phyloP scores from a whole-genome alignment of 2,329 filamentous ascomycete species.

The Elsinoe necatrix region DNA sequence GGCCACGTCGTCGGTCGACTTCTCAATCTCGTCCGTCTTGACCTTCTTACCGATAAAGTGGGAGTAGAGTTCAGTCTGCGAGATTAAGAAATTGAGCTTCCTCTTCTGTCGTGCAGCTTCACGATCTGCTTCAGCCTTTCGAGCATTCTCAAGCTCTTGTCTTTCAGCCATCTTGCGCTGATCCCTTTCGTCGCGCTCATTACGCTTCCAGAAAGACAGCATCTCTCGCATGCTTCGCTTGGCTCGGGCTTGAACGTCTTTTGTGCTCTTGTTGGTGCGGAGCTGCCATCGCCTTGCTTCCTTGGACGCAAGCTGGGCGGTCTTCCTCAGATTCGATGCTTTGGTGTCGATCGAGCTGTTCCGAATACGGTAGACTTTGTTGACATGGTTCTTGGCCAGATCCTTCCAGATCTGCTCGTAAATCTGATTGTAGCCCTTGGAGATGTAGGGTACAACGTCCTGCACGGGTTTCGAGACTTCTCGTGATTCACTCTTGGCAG shows the following conservation, averaged over 20 bases:
- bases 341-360: conserved; percentile 77
- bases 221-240: conserved; percentile 99
- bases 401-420: conserved; percentile 98
- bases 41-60: conserved; percentile 99
- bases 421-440: conserved; percentile 81
- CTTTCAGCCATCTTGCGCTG: conserved; percentile 87
- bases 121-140: conserved; percentile 92
- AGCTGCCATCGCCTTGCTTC: conserved; percentile 96
- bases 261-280: conserved; percentile 95
- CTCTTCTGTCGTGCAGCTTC: conserved; percentile 96
- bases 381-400: conserved; percentile 84
- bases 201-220: conserved; percentile 99
- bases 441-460: conserved; percentile 55
- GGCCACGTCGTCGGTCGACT: conserved; percentile 72
- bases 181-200: conserved; percentile 94
- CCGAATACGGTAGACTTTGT: conserved; percentile 84
- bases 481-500: conserved; percentile 39
- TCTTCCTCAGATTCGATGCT: conserved; percentile 95
- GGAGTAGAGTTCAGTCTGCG: conserved; percentile 95
- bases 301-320: conserved; percentile 89
- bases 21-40: conserved; percentile 90
- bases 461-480: conserved; percentile 43
- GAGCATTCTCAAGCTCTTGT: conserved; percentile 91
- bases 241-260: conserved; percentile 90
- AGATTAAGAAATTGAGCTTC: conserved; percentile 98